Evolutionary conservation across 2,329 filamentous ascomycete species (phyloP), one percentile per base, ranked within the genome.

Genomic region (Monascus ruber): DNA sequence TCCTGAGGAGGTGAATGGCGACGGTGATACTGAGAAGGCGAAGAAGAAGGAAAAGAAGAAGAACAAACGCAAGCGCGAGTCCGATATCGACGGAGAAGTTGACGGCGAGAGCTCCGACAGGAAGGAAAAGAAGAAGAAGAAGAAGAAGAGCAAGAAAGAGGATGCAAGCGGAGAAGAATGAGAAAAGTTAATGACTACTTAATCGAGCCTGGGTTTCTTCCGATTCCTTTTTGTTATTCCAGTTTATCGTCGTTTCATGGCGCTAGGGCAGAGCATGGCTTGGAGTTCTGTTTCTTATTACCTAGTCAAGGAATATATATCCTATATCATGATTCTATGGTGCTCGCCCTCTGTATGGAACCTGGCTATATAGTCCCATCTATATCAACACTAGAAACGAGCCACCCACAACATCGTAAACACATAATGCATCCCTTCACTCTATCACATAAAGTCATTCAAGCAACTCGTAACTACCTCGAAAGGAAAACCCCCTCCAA

Each of bases 1-100:
- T 5, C 91, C 91, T 4, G 79, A 85, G 55, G 91, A 96, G 64
- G 71, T 75, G 25, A 71, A 66, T 24, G 72, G 70, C 37, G 62
- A 59, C 40, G 65, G 66, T 48, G 70, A 73, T 49, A 71, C 72
- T 55, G 76, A 77, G 51, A 77, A 73, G 55, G 65, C 66, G 46
- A 67, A 69, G 51, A 65, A 68, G 56, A 68, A 58, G 60, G 60
- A 51, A 43, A 59, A 55, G 56, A 60, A 59, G 51, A 66, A 61
- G 58, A 70, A 66, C 48, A 64, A 60, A 54, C 58, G 59, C 33
- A 59, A 63, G 49, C 54, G 54, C 45, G 57, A 61, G 6, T 42
- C 51, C 29, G 62, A 65, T 39, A 52, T 44, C 27, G 55, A 62
- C 38, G 50, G 44, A 47, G 58, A 59, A 33, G 47, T 46, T 47